Evolutionary conservation across 2,329 filamentous ascomycete species (phyloP).

Genomic region (Venturia asperata): DNA sequence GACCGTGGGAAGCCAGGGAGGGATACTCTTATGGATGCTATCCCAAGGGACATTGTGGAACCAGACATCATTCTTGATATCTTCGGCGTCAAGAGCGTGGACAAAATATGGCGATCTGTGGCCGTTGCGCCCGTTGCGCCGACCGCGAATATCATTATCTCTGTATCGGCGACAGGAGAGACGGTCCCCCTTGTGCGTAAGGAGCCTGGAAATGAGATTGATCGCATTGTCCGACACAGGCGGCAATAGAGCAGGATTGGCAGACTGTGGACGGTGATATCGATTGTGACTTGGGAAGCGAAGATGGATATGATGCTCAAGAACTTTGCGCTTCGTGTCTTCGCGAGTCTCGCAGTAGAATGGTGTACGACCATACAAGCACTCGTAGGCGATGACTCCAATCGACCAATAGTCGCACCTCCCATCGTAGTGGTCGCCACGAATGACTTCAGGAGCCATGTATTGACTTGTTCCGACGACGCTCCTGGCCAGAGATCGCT

Average conservation of each 20-base stretch:
- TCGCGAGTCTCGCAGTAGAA: slow-evolving; percentile 77
- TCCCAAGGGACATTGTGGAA: slow-evolving; percentile 77
- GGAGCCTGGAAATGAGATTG: slow-evolving; percentile 65
- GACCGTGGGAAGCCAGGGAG: slow-evolving; percentile 75
- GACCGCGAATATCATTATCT: slow-evolving; percentile 49
- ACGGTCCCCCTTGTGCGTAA: slow-evolving; percentile 67
- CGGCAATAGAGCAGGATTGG: slow-evolving; percentile 31
- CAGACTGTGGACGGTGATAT: slow-evolving; percentile 46
- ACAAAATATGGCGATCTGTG: slow-evolving; percentile 50
- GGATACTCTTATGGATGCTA: slow-evolving; percentile 59
- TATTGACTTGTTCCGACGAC: slow-evolving; percentile 95
- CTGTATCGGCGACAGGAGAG: slow-evolving; percentile 71
- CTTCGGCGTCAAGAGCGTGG: slow-evolving; percentile 74
- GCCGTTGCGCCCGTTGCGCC: background rate
- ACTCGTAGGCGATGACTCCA: slow-evolving; percentile 90
- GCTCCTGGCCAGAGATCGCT: slow-evolving; percentile 59
- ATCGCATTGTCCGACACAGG: slow-evolving; percentile 63
- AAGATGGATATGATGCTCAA: slow-evolving; percentile 45
- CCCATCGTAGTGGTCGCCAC: slow-evolving; percentile 76
- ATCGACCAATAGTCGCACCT: slow-evolving; percentile 97
- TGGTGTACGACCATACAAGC: slow-evolving; percentile 83
- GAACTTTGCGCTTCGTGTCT: slow-evolving; percentile 77
- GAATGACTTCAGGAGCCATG: slow-evolving; percentile 92
- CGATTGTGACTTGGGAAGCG: slow-evolving; percentile 55
- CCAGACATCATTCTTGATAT: slow-evolving; percentile 85